Conservation (phyloP, 1,284 basidiomycete species). For the Tausonia pullulans region DNA sequence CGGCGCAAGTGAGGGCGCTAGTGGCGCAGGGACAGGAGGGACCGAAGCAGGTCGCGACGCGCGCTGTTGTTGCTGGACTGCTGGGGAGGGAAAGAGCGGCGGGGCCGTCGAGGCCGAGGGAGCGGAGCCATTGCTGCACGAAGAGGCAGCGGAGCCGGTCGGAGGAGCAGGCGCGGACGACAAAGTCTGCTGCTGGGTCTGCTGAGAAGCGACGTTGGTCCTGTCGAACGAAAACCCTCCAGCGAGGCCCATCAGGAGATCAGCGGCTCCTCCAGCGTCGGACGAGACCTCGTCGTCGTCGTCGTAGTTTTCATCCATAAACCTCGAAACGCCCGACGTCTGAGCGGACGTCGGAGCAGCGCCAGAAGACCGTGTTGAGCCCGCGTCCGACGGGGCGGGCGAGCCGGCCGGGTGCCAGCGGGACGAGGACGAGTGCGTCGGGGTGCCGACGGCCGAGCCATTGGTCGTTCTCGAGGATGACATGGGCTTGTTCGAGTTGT, state of each 20-base stretch:
- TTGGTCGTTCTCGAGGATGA: too few relatives aligned
- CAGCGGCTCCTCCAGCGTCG: slow-evolving; percentile 15
- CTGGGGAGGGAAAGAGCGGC: slow-evolving; percentile 5
- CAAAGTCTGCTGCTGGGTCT: neutral
- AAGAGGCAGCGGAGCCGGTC: neutral
- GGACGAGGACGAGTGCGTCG: too few relatives aligned
- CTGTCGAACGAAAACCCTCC: slow-evolving; percentile 16
- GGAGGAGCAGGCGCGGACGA: neutral
- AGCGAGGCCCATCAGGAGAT: slow-evolving; percentile 17
- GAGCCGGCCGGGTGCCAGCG: neutral
- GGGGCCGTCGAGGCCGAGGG: slow-evolving; percentile 2
- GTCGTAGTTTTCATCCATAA: slow-evolving; percentile 17
- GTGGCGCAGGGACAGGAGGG: neutral
- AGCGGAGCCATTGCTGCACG: neutral
- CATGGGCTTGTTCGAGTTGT: too few relatives aligned
- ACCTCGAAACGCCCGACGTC: neutral
- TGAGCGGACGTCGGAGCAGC: neutral
- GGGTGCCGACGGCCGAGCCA: too few relatives aligned
- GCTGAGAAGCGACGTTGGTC: neutral
- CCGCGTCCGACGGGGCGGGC: neutral
- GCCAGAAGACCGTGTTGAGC: neutral
- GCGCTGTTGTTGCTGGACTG: neutral
- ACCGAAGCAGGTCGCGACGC: too few relatives aligned
- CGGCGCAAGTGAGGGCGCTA: neutral
- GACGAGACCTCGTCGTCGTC: slow-evolving; percentile 14